phyloP scores from a whole-genome alignment of 306 rosid species.

The Prunus mira region DNA sequence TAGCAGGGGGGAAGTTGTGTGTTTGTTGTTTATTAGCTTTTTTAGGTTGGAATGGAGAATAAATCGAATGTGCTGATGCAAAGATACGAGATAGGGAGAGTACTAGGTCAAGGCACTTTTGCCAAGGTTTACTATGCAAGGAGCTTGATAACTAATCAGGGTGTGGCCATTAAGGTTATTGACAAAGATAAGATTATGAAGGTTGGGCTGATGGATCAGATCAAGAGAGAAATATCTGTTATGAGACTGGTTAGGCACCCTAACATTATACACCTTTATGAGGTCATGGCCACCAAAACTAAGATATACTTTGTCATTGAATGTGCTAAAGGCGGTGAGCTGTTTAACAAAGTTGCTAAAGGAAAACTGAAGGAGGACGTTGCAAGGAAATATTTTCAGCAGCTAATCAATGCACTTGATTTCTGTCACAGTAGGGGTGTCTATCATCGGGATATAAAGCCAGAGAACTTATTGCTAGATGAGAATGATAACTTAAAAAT shows the following conservation, averaged over 20 bases:
- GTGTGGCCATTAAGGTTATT: conserved; percentile 73
- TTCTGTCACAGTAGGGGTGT: conserved; percentile 90
- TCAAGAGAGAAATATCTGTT: conserved; percentile 68
- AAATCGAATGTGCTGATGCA: conserved; percentile 47
- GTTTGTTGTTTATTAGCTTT: conserved; percentile 20
- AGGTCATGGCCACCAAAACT: conserved; percentile 87
- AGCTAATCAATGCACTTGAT: conserved; percentile 74
- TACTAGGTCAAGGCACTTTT: conserved; percentile 79
- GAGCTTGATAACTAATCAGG: conserved; percentile 53
- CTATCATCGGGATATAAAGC: conserved; percentile 88
- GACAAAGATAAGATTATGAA: conserved; percentile 69
- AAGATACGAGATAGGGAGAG: conserved; percentile 73
- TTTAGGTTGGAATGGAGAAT: conserved; percentile 28
- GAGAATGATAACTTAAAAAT: conserved; percentile 74
- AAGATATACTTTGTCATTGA: conserved; percentile 86
- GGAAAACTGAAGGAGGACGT: conserved; percentile 74
- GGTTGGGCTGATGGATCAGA: conserved; percentile 55
- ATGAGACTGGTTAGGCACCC: conserved; percentile 84
- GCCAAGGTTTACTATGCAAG: conserved; percentile 86
- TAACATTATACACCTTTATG: conserved; percentile 65
- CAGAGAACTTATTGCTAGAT: conserved; percentile 82
- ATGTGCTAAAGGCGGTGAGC: conserved; percentile 91
- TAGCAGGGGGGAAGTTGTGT: conserved; percentile 18
- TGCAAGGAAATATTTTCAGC: conserved; percentile 70
- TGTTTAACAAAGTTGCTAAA: conserved; percentile 67